Percentiles rank a stretch among this genome's conserved stretches.
Conservation (phyloP, 2,329 filamentous ascomycete species). For the Elsinoe ampelina region DNA sequence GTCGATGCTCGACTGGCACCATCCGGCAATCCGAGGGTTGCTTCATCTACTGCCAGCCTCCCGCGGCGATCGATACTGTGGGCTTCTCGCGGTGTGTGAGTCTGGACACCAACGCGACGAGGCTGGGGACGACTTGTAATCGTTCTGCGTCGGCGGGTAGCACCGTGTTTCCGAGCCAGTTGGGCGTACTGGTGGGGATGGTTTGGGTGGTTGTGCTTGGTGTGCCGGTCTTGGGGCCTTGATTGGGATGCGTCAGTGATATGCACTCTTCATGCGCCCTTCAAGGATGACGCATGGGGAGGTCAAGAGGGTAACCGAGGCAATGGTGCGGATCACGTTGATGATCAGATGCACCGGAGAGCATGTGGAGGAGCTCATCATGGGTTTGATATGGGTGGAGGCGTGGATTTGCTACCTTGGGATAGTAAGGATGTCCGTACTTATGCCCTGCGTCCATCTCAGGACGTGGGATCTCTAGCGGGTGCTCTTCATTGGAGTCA, state of each 20-base stretch:
- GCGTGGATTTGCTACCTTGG: too few species aligned
- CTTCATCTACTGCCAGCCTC: background rate
- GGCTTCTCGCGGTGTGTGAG: background rate
- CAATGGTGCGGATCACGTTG: too few species aligned
- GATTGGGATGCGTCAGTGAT: too few species aligned
- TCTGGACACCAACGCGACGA: background rate
- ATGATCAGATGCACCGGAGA: too few species aligned
- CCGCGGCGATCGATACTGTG: background rate
- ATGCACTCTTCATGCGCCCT: too few species aligned
- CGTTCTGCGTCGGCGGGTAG: background rate
- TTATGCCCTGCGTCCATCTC: too few species aligned
- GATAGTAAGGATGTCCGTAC: too few species aligned
- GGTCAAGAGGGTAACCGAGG: background rate
- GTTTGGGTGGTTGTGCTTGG: background rate
- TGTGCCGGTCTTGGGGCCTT: background rate
- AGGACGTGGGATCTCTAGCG: too few species aligned
- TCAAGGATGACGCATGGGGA: too few species aligned
- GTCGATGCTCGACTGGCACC: background rate
- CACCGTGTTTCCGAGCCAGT: background rate
- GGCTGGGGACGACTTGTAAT: background rate
- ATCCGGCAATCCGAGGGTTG: background rate
- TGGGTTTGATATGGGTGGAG: too few species aligned
- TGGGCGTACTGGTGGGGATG: background rate
- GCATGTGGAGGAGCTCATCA: too few species aligned
- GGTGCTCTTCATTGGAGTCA: constrained; percentile 33